Evolutionary conservation across 169 alveolate genomes (phyloP), one percentile per base, ranked within the genome.

Genomic region (Perkinsus chesapeaki): DNA sequence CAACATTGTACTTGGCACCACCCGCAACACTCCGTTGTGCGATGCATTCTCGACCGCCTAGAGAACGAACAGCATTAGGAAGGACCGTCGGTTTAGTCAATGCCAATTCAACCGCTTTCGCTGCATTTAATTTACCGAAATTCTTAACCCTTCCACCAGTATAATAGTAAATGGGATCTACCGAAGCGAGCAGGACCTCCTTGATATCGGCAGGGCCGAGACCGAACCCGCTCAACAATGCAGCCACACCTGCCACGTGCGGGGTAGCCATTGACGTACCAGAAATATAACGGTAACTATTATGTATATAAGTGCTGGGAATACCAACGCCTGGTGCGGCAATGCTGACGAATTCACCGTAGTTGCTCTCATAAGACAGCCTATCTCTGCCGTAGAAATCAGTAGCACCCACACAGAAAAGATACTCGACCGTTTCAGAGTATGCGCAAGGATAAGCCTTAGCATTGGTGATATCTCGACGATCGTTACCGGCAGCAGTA

Each of bases 321-420:
- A 94, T 94, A 39, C 93, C 95, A 23, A 94, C 95, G 91, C 95
- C 95, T 20, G 95, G 95, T 47, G 95, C 95, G 27, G 95, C 95
- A 91, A 94, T 92, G 93, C 92, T 94, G 39, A 94, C 95, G 36
- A 93, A 92, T 73, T 94, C 73, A 10, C 95, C 95, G 73, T 92
- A 94, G 60, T 94, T 94, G 36, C 94, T 92, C 91, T 92, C 92
- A 73, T 91, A 60, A 1, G 94, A 94, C 37, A 94, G 91, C 43
- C 94, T 38, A 60, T 60, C 23, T 12, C 82, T 27, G 37, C 93
- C 95, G 47, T 94, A 39, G 3, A 92, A 73, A 38, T 94, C 95
- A 9, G 93, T 94, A 36, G 95, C 94, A 39, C 94, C 95, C 23
- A 94, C 95, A 39, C 94, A 94, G 34, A 94, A 38, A 23, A 94